A percentile compares a stretch with the other conserved stretches of the same genome.
phyloP scores from a whole-genome alignment of 352 stramenopile species.

The Paralagenidium karlingii region DNA sequence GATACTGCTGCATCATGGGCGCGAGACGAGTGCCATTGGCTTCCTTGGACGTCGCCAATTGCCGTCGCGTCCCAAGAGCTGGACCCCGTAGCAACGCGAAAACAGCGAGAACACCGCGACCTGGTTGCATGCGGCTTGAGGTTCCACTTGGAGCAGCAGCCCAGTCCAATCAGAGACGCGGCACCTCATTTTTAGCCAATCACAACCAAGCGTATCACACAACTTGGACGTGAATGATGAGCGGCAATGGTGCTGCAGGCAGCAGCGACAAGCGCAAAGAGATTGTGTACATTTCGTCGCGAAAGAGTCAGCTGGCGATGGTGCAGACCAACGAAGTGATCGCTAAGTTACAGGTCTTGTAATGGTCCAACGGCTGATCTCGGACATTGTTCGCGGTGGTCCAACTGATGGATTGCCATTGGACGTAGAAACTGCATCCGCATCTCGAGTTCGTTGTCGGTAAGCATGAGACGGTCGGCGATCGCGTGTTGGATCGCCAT shows the following conservation, averaged over 20 bases:
- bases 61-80: no score
- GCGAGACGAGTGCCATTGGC: constrained; percentile 12
- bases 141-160: no score
- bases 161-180: no score
- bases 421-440: constrained; percentile 30
- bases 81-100: no score
- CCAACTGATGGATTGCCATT: constrained; percentile 1
- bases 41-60: no score
- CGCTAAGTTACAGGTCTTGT: constrained; percentile 42
- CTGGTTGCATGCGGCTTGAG: no score
- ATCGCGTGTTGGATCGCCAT: constrained; percentile 65
- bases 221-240: no score
- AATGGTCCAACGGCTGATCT: no score
- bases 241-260: no score
- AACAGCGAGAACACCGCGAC: no score
- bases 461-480: constrained; percentile 68
- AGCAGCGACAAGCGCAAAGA: constrained; percentile 15
- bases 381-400: not conserved
- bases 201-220: no score
- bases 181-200: no score
- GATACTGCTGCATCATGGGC: constrained; percentile 61
- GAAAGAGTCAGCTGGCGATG: constrained; percentile 83
- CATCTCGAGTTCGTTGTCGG: constrained; percentile 61
- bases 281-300: constrained; percentile 64
- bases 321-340: constrained; percentile 80